Percentiles rank a stretch among this genome's conserved stretches.
Evolutionary conservation across 2,329 filamentous ascomycete species (phyloP).

Genomic region (Aspergillus bombycis): DNA sequence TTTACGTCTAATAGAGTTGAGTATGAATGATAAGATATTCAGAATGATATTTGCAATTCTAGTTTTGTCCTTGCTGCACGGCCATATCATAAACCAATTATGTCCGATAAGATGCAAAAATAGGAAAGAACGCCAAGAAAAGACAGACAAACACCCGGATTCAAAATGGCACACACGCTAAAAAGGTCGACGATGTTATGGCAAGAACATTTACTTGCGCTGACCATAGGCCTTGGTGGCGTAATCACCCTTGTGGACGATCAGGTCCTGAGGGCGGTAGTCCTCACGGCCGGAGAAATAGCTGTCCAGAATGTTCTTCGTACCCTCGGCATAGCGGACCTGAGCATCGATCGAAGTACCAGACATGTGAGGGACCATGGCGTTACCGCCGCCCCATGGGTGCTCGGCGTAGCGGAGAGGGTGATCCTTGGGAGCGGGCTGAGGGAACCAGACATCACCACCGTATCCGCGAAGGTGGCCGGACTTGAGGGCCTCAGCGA

Average conservation of each 20-base stretch:
- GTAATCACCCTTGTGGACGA: constrained; percentile 87
- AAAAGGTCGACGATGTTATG: background rate
- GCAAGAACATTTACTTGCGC: constrained; percentile 45
- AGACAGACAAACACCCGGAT: background rate
- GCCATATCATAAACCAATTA: background rate
- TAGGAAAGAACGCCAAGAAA: background rate
- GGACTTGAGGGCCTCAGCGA: constrained; percentile 86
- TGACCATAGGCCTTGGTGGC: constrained; percentile 93
- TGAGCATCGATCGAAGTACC: constrained; percentile 97
- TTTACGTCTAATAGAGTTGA: background rate
- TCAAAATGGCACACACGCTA: background rate
- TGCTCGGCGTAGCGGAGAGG: constrained; percentile 89
- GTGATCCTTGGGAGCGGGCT: constrained; percentile 93
- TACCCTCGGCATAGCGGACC: constrained; percentile 83
- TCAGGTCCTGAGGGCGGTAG: constrained; percentile 88
- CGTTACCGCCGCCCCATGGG: constrained; percentile 95
- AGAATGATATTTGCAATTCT: background rate
- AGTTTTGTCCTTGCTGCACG: background rate
- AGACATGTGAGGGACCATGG: constrained; percentile 99
- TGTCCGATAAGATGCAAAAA: background rate
- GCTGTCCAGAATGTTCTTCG: constrained; percentile 85
- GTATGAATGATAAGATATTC: background rate
- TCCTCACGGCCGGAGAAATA: constrained; percentile 88
- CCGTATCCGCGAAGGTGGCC: constrained; percentile 68
- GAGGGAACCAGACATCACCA: constrained; percentile 80